These are phyloP conservation scores for Allium cepa DNA, from an alignment of 106 monocot genomes.

Conservation along the genomic window DNA sequence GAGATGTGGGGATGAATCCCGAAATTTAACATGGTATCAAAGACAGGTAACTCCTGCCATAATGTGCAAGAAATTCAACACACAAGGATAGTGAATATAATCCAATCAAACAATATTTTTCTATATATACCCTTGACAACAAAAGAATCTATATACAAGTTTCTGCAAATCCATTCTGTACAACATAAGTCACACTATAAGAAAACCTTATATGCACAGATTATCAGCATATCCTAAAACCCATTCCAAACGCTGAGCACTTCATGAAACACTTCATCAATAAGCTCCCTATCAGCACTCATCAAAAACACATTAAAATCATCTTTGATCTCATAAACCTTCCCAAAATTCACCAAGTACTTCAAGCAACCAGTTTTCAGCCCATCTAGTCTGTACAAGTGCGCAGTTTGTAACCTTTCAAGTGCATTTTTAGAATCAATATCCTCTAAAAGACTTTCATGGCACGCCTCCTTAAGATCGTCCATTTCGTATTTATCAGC, in stretches of 20 bases:
- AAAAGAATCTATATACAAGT: no score
- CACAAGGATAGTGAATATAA: no score
- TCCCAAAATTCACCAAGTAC: conserved; percentile 80
- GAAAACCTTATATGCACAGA: no score
- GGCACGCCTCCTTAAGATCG: conserved; percentile 76
- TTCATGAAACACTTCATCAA: conserved; percentile 72
- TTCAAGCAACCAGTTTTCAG: conserved; percentile 75
- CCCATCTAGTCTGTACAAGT: conserved; percentile 42
- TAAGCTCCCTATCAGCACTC: conserved; percentile 66
- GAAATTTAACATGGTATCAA: no score
- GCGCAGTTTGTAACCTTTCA: conserved; percentile 68
- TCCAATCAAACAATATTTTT: no score
- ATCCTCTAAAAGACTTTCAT: conserved; percentile 79
- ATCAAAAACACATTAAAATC: conserved; percentile 59
- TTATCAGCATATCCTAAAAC: conserved; percentile 6
- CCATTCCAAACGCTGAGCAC: conserved; percentile 75
- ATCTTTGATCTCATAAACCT: conserved; percentile 74
- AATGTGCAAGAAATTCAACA: no score
- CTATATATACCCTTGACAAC: no score
- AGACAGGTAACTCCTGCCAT: no score
- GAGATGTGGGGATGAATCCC: no score
- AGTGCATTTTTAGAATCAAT: conserved; percentile 74
- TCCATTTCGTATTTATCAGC: conserved; percentile 85
- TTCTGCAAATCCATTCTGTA: no score
- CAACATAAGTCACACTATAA: no score